phyloP scores from a whole-genome alignment of 2,329 filamentous ascomycete genomes.

The Dactylellina parvicollis region DNA sequence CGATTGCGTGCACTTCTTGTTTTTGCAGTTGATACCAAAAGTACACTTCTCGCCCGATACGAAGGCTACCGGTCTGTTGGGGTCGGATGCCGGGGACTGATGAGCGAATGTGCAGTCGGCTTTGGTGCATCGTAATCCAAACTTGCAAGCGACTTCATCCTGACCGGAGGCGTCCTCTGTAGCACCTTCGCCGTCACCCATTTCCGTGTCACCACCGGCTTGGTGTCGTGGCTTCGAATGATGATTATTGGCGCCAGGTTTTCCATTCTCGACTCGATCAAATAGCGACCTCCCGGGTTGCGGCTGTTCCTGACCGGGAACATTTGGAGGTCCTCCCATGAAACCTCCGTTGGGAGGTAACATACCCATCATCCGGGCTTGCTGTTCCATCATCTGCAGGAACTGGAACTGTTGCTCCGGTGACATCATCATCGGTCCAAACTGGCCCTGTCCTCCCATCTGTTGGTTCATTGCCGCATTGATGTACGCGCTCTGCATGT shows the following conservation, averaged over 20 bases:
- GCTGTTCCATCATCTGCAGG: conserved; percentile 82
- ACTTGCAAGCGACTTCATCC: conserved; percentile 73
- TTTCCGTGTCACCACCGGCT: conserved; percentile 41
- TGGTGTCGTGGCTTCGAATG: conserved; percentile 25
- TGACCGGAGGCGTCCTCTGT: conserved; percentile 50
- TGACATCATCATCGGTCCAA: conserved; percentile 64
- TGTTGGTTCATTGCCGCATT: conserved; percentile 60
- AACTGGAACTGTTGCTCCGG: conserved; percentile 77
- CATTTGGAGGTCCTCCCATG: conserved; percentile 35
- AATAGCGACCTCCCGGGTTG: conserved; percentile 43
- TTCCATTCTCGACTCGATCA: conserved; percentile 60
- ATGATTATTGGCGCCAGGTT: conserved; percentile 55
- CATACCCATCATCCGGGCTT: conserved; percentile 85
- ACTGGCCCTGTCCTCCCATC: conserved; percentile 47
- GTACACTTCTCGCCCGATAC: conserved; percentile 77
- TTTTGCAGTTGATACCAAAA: conserved; percentile 92
- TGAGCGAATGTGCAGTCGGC: conserved; percentile 92
- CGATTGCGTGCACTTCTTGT: conserved; percentile 88
- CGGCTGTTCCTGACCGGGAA: conserved; percentile 4
- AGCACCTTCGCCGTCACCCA: conserved; percentile 38
- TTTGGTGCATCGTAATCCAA: conserved; percentile 87
- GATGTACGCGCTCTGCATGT: conserved; percentile 62
- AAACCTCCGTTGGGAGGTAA: conserved; percentile 61
- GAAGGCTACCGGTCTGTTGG: conserved; percentile 76
- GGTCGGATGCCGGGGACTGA: conserved; percentile 88